Evolutionary conservation across 768 basidiomycete genomes (phyloP), one percentile per base, ranked within the genome.

Genomic region (Trametes villosa): DNA sequence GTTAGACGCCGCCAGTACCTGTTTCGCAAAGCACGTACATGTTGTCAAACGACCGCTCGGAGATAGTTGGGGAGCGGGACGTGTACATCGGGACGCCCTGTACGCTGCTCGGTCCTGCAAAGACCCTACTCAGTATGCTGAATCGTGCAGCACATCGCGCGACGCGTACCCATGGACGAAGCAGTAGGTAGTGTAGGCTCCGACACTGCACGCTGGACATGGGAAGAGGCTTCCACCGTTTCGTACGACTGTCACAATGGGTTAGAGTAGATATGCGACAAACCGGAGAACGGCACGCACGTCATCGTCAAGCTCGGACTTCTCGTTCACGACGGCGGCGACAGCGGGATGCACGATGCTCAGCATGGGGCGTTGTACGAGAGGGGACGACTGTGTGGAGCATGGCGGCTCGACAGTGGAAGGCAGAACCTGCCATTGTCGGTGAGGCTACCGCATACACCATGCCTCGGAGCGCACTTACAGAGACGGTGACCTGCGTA

Each of bases 141-240:
- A 38, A 1, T 11, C 4, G n/a, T 47, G 11, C 41, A 5, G 0
- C 15, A 15, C 18, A 31, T 9, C 18, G 5, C 38, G 44, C 42
- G 13, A 4, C 9, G 22, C 44, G n/a, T 12, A 57, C 65, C 56
- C 24, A 59, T 50, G 8, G 57, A 57, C 18, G 60, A 63, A 8
- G 33, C 52, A 17, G 65, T 55, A 11, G 51, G 60, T 5, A 61
- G 47, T 8, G 62, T 57, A 3, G 65, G 65, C 44, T 65, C 65
- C 1, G 65, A 65, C 0, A 65, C 50, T 3, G 65, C 65, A 0
- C 65, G 57, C 30, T 53, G 57, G 2, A 61, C 59, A 13, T 58
- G 59, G 2, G 54, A 48, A 1, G 65, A 59, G 1, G 62, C 62
- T 26, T 58, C 62, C 13, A 63, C 48, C 9, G 62, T 58, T 31